Evolutionary conservation across 768 basidiomycete genomes (phyloP), one percentile per base, ranked within the genome.

Genomic region (Suillus paluster): DNA sequence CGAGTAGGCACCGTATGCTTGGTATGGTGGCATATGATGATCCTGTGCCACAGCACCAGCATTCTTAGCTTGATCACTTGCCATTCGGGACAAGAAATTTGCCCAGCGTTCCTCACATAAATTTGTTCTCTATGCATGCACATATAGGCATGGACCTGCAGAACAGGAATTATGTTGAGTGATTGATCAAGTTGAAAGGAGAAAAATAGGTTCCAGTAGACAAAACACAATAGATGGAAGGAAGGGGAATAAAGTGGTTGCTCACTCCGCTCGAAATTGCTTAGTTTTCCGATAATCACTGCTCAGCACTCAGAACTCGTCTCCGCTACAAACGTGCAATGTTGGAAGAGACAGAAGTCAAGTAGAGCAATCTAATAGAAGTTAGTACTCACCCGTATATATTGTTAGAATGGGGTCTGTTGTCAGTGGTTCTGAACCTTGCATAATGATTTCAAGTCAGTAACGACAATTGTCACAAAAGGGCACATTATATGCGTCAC

Each of bases 211-310:
- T 55, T 49, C 46, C 12, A n/a, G n/a, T n/a, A 27, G 39, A 59
- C 30, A 54, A 62, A n/a, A n/a, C n/a, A n/a, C n/a, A n/a, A 38
- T 25, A 19, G 49, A 49, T n/a, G 44, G 21, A 45, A 59, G 30
- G 34, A 64, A n/a, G n/a, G n/a, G 38, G 38, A 63, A 76, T 25
- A 39, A 59, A 60, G 30, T 44, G 15, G 39, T 55, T 57, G 42
- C 73, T 74, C 73, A 75, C 73, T 75, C 73, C 73, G 73, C 73
- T 68, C 75, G 66, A 75, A n/a, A 75, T 75, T 71, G 75, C 75
- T 66, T 59, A 64, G 64, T 73, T 73, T 76, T 73, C 73, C 73
- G 74, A 74, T 67, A 66, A 75, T 68, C 73, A 75, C 75, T n/a
- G n/a, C n/a, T n/a, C n/a, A n/a, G n/a, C 73, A 75, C 73, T 75